Evolutionary conservation across 1,284 basidiomycete genomes (phyloP), one percentile per base, ranked within the genome.

Genomic region (Phellinidium pouzarii): DNA sequence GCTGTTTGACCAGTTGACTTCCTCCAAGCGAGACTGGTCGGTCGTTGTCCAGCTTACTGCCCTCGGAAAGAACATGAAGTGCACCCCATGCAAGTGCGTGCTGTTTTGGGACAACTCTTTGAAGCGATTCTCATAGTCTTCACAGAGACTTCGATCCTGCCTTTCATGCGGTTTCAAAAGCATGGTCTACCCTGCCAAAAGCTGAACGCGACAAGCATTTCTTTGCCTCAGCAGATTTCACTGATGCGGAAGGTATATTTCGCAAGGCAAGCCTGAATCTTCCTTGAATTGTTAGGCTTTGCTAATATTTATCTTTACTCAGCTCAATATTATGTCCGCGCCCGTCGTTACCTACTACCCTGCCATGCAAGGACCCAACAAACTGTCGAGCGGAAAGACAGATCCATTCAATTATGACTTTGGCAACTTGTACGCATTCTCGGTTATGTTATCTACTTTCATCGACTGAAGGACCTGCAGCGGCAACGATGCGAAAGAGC

Each of bases 171-270:
- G 82, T 96, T 6, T 88, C 91, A 20, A 82, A 82, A 60, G 81
- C 88, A 36, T 96, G 93, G 94, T 65, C 76, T 4, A 75, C 73
- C 25, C 76, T 77, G 17, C 69, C 86, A 11, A 65, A 74, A 50
- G 71, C 71, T n/a, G 69, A 84, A 31, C 78, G 86, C 41, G 76
- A 91, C 65, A 71, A 76, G 54, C 91, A 95, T 67, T 93, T 96
- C 77, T 97, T 96, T 64, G 94, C 83, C 11, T 84, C 82, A n/a
- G 70, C 92, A 34, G 94, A 97, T 68, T 96, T 95, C 65, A 79
- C 86, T 59, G 76, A 88, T 38, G 84, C 80, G 2, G 77, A 80
- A 53, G 68, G 71, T 2, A 75, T 92, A 34, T 97, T 94, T 71
- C 82, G 88, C 69, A 83, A 82, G 72, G 91, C 90, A 56, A 48